A percentile compares a stretch with the other conserved stretches of the same genome.
These are phyloP conservation scores for Nissolia schottii DNA, from an alignment of 306 rosid species.

Conservation along the genomic window DNA sequence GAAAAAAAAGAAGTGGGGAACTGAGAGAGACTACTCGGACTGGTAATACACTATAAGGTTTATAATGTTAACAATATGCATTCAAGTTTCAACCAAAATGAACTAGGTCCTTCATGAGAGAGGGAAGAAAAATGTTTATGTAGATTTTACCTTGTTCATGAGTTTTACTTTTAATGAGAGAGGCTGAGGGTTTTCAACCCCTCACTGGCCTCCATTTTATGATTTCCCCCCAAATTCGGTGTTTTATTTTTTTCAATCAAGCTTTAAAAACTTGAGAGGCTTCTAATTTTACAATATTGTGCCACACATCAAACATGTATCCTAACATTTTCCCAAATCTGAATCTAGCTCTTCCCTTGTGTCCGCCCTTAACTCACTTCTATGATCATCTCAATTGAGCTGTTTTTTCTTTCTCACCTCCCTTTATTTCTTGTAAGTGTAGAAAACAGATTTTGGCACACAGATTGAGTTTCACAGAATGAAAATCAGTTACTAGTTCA, in stretches of 20 bases:
- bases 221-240: no score
- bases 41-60: neutral
- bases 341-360: neutral
- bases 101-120: neutral
- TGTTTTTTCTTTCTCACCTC: neutral
- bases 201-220: no score
- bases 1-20: neutral
- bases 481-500: constrained; percentile 2
- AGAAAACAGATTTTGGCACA: constrained; percentile 11
- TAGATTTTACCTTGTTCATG: no score
- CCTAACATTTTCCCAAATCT: neutral
- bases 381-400: neutral
- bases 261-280: no score
- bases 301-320: neutral
- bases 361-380: neutral
- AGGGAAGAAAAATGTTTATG: no score
- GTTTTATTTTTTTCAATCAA: no score
- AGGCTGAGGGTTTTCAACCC: no score
- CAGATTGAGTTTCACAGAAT: neutral
- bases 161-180: no score
- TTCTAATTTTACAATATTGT: neutral
- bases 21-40: neutral
- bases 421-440: neutral
- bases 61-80: neutral
- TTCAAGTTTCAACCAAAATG: constrained; percentile 2